These are phyloP conservation scores for Marchantia paleacea DNA, from an alignment of 225 moss, liverwort and hornwort species.

Conservation along the genomic window DNA sequence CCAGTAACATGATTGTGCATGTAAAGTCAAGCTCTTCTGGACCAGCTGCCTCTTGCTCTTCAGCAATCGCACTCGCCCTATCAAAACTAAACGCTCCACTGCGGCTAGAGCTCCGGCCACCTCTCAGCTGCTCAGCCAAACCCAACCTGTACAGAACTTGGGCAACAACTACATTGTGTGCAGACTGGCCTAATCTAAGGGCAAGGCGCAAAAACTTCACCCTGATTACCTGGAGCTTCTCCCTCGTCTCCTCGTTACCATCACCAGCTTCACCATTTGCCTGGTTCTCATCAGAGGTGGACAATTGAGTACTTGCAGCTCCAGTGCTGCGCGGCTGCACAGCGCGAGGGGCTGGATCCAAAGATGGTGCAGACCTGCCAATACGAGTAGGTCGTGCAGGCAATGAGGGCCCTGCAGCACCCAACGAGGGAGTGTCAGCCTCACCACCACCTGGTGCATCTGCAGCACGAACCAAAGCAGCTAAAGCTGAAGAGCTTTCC, in stretches of 20 bases:
- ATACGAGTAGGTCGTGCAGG: conserved; percentile 55
- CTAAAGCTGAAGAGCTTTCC: conserved; percentile 35
- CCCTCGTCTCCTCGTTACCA: conserved; percentile 82
- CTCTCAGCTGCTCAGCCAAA: conserved; percentile 85
- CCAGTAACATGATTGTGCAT: conserved; percentile 84
- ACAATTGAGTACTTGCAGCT: conserved; percentile 33
- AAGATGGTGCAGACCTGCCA: conserved; percentile 48
- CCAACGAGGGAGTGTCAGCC: conserved; percentile 55
- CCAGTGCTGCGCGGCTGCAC: conserved; percentile 33
- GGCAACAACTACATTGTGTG: conserved; percentile 75
- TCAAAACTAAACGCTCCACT: conserved; percentile 71
- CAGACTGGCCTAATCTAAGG: conserved; percentile 76
- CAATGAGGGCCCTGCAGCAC: conserved; percentile 74
- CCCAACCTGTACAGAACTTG: conserved; percentile 90
- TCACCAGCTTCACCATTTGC: conserved; percentile 51
- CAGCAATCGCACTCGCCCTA: conserved; percentile 71
- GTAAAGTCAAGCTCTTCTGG: conserved; percentile 82
- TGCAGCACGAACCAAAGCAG: conserved; percentile 37
- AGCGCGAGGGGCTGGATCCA: conserved; percentile 40
- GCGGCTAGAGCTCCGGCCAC: conserved; percentile 54
- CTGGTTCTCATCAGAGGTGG: conserved; percentile 45
- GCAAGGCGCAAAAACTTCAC: conserved; percentile 89
- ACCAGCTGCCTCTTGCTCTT: conserved; percentile 74
- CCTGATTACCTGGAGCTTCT: conserved; percentile 81
- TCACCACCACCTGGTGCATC: conserved; percentile 41